Evolutionary conservation across 139 green algal genomes (phyloP).

Genomic region (Eudorina sp.): DNA sequence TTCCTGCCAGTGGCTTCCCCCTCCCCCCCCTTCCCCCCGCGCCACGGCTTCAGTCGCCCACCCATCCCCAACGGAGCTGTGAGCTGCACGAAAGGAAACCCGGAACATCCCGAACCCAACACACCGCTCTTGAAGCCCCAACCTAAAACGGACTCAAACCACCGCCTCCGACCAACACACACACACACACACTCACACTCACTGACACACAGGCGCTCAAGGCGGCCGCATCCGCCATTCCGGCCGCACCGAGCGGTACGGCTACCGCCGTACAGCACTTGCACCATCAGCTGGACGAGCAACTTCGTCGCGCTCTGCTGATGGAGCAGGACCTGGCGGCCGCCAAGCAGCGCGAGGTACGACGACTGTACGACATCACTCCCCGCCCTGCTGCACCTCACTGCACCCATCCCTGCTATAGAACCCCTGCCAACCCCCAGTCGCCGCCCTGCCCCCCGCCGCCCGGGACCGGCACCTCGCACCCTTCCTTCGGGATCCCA

Average conservation of each 20-base stretch:
- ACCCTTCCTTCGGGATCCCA: not conserved
- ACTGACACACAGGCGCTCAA: not conserved
- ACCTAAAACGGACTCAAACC: not conserved
- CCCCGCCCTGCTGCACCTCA: too few species aligned
- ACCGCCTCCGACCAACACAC: not conserved
- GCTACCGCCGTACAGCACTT: conserved; percentile 13
- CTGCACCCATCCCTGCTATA: not conserved
- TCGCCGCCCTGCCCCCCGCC: not conserved
- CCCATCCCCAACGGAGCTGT: too few species aligned
- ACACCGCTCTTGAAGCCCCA: too few species aligned
- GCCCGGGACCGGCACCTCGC: not conserved
- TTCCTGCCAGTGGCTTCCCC: not conserved
- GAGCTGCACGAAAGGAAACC: too few species aligned
- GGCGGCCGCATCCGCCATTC: not conserved
- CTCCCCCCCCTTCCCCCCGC: not conserved
- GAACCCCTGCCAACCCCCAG: not conserved
- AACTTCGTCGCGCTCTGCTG: conserved; percentile 7
- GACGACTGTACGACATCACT: not conserved
- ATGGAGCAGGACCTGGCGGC: conserved; percentile 49
- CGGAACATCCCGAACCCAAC: not conserved
- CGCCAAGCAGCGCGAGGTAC: conserved; percentile 35
- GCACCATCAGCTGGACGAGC: conserved; percentile 38
- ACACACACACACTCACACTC: not conserved
- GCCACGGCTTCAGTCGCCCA: too few species aligned
- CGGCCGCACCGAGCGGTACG: not conserved